Base-by-base conservation (phyloP, 1,139 yeast genomes). In the Saccharomycopsis crataegensis region DNA sequence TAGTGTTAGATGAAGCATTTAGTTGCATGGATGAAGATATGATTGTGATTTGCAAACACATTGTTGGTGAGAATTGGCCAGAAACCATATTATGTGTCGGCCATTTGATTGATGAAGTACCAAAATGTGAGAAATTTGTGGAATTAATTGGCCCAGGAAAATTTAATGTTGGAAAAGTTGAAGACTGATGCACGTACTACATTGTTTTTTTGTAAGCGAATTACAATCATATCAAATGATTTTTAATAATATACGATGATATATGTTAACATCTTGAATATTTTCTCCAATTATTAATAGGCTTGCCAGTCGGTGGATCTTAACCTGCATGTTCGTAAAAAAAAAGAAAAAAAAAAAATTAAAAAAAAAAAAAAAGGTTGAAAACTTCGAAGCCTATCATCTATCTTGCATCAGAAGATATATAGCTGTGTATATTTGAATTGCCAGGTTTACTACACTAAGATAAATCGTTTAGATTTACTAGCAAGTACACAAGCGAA, bases 1-100 rank as follows among this genome's bases (percentile, higher is more conserved):
- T 93, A 49, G 85, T 93, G 53, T 72, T 93, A 2, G 99, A 93
- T 65, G 99, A 93, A 70, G 96, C 98, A 0, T 82, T 93, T 59
- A 86, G 96, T 14, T 94, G 93, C 36, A 88, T 91, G 94, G 89
- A 86, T 50, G 84, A 81, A 56, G 77, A 70, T 36, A 74, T 83
- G 43, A 77, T 90, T 67, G 71, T 73, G 31, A 73, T 73, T 57
- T 90, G 96, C 59, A 90, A 87, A 62, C 71, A 73, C 14, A 64
- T 84, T n/a, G 41, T 54, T 11, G 71, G 90, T 14, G 76, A 79
- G 46, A 67, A 74, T 28, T 80, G 85, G 74, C 75, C 78, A 3
- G 85, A 91, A 1, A 83, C 95, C 0, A 81, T 85, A 6, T 73
- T 91, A 48, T 74, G 84, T 1, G 86, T 91, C 43, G 96, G 96